Base-by-base conservation (phyloP, 1,139 yeast genomes). In the Saccharomyces hybrid region DNA sequence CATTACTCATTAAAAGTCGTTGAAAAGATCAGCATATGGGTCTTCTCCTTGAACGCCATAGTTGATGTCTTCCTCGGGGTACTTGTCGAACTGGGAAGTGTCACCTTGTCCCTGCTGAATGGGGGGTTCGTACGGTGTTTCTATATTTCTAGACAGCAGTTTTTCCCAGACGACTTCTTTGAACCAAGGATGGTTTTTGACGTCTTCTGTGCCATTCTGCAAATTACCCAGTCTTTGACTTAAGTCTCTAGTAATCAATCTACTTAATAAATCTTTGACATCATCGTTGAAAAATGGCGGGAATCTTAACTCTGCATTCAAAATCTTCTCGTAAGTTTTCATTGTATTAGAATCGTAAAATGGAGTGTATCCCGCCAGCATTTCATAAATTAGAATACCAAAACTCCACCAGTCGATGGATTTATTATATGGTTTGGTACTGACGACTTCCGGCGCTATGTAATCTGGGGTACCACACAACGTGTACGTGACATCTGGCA, bases 401-500 rank as follows among this genome's bases (percentile, higher is more conserved):
- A 90, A 82, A 4, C 96, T 87, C 98, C 98, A 91, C 97, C 98
- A 91, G 72, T 91, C 98, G 46, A 91, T 97, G 11, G 95, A 86
- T 73, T 90, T 90, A 74, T 91, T 91, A 75, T 91, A 91, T 1
- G 97, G 97, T 70, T 89, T 89, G 9, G 97, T 87, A 48, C 97
- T 89, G 52, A 91, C 95, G 29, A 90, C 97, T 71, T 90, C 98
- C 2, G 97, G 98, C 1, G 98, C 98, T 67, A 90, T 90, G 72
- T 90, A 90, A 71, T 90, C 98, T 0, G 98, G 97, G 2, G 98
- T 91, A 50, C 98, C 98, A 74, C 98, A 91, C 61, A 90, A 79
- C 0, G 98, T 91, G 80, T 90, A 91, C 7, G 97, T 90, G 29
- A 89, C 96, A 62, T 90, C 95, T 54, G 81, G 83, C 38, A 90